Conservation (phyloP, 495 filamentous ascomycete genomes). For the Podospora pseudopauciseta region DNA sequence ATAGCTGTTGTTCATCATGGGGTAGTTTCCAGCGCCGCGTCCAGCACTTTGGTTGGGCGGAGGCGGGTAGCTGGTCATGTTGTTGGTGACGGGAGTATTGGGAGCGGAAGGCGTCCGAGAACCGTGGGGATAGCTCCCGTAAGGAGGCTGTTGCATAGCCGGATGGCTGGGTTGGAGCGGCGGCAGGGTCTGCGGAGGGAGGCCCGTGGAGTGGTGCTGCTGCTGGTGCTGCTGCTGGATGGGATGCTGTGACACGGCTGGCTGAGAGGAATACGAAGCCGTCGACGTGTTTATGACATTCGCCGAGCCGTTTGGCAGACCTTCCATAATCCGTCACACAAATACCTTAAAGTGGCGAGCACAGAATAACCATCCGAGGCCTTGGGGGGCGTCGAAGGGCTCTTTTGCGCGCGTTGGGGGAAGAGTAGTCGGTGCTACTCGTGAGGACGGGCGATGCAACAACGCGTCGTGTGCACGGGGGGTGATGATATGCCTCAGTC, state of each 20-base stretch:
- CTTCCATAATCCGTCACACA: conserved; percentile 41
- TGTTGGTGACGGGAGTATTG: conserved; percentile 58
- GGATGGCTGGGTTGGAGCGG: conserved; percentile 63
- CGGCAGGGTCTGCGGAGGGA: conserved; percentile 65
- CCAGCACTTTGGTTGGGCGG: conserved; percentile 54
- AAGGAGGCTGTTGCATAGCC: conserved; percentile 55
- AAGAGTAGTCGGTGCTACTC: not conserved
- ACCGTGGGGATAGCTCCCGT: conserved; percentile 61
- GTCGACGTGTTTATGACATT: conserved; percentile 38
- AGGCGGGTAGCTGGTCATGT: conserved; percentile 58
- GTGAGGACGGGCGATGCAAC: conserved; percentile 6
- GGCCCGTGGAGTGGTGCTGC: conserved; percentile 44
- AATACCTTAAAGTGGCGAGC: conserved; percentile 25
- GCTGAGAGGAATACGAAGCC: conserved; percentile 35
- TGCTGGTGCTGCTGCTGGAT: conserved; percentile 40
- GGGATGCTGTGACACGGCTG: conserved; percentile 29
- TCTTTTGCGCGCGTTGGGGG: conserved; percentile 19
- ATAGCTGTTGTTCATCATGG: conserved; percentile 49
- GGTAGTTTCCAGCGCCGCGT: conserved; percentile 46
- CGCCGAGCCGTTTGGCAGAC: conserved; percentile 35
- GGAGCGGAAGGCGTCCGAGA: conserved; percentile 60
- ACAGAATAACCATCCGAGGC: conserved; percentile 35
- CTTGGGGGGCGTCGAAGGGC: conserved; percentile 24
- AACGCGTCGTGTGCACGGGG: conserved; percentile 7
- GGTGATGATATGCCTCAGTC: conserved; percentile 11